Evolutionary conservation across 164 flowering plant genomes (phyloP), one percentile per base, ranked within the genome.

Genomic region (Vitis labrusca): DNA sequence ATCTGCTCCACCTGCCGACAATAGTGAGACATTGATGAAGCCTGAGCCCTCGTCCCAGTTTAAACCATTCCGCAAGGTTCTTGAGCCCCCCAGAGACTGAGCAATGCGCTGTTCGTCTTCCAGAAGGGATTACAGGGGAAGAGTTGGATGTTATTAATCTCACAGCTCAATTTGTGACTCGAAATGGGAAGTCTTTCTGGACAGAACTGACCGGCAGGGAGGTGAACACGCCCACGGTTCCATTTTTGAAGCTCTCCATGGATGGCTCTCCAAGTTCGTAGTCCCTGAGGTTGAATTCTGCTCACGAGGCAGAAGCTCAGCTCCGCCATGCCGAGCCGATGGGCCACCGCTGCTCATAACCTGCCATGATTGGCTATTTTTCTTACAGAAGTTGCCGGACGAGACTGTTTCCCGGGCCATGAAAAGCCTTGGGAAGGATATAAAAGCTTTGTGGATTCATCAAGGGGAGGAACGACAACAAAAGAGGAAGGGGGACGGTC

Each of bases 41-140:
- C 79, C 85, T 71, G 99, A 93, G 13, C 79, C 71, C 0, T 71
- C 86, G 9, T 86, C 90, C 2, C 89, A 63, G 73, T 92, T 96
- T 77, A 84, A 74, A 74, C 82, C 97, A 53, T 84, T 85, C 0
- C 79, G 71, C 0, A 96, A 92, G 81, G 88, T 85, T 14, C 94
- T 96, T 70, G 97, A 89, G 53, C 23, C 96, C 98, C 2, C 98
- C 99, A 1, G 99, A 93, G 74, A 85, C 97, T 4, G 98, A 92
- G 79, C 95, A 89, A 66, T 96, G 89, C 70, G 92, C 97, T 13
- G 97, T 96, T 66, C 81, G 96, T 51, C 91, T 96, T 68, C 99
- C 99, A 2, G 98, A 96, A 75, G 99, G 98, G 49, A 93, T 96
- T 66, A 92, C 94, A 0, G 97, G 97, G 51, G 99, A 96, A 75